Percentiles rank a stretch among this genome's conserved stretches.
These are phyloP conservation scores for Gastrodia elata DNA, from an alignment of 106 monocot genomes.

Conservation along the genomic window DNA sequence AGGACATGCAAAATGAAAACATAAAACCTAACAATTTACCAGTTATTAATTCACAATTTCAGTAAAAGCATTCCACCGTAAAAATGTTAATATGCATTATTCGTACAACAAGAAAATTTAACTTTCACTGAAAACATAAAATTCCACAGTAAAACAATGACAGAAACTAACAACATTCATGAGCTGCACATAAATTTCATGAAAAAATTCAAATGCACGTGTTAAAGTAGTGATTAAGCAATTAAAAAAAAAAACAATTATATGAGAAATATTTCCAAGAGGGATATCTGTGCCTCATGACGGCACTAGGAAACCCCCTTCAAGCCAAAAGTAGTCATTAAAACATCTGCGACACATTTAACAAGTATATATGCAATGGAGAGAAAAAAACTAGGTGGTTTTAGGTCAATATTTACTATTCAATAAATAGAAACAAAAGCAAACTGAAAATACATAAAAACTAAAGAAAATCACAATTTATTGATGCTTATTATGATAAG, in stretches of 20 bases:
- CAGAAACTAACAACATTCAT: neutral
- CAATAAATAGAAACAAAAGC: too few species aligned
- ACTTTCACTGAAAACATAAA: neutral
- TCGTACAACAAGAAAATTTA: neutral
- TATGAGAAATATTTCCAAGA: neutral
- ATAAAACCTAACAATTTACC: neutral
- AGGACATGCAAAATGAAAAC: neutral
- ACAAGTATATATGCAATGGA: neutral
- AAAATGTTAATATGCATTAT: neutral
- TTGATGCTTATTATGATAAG: too few species aligned
- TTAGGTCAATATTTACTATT: too few species aligned
- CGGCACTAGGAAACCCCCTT: too few species aligned
- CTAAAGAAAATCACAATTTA: too few species aligned
- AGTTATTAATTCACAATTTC: neutral
- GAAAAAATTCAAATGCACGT: neutral
- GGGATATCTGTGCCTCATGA: too few species aligned
- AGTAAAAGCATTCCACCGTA: neutral
- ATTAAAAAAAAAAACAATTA: neutral
- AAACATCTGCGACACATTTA: neutral
- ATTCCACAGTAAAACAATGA: neutral
- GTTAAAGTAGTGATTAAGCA: neutral
- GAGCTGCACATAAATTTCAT: neutral
- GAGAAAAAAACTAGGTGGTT: neutral
- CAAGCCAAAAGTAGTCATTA: neutral
- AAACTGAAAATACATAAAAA: too few species aligned